Percentiles rank a stretch among this genome's conserved stretches.
Conservation (phyloP, 305 asterid species). For the Solanum aculeatissimum region DNA sequence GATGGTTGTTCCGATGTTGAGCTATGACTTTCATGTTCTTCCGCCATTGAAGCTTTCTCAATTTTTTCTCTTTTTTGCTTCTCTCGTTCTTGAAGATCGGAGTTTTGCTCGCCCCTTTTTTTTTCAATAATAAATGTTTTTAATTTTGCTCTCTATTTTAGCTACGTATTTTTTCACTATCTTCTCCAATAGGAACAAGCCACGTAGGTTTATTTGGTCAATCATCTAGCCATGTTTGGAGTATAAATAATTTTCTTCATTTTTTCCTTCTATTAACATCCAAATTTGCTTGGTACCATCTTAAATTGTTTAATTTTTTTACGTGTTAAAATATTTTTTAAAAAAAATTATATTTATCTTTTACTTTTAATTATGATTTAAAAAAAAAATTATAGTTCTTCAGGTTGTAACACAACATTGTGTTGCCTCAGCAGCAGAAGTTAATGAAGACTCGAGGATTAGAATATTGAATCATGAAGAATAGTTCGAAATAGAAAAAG, state of each 20-base stretch:
- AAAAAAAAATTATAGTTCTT: too few species aligned
- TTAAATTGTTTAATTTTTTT: too few species aligned
- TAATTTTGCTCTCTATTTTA: background rate
- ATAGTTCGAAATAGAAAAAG: background rate
- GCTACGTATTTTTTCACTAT: background rate
- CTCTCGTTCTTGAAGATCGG: background rate
- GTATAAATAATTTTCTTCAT: background rate
- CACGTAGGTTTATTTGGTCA: background rate
- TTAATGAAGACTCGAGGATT: background rate
- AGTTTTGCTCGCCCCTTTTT: background rate
- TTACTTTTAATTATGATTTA: background rate
- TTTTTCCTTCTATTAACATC: background rate
- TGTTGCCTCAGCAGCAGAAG: background rate
- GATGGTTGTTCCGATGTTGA: slow-evolving; percentile 15
- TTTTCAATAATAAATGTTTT: background rate
- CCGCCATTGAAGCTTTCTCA: slow-evolving; percentile 31
- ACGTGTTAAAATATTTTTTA: background rate
- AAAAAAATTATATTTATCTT: background rate
- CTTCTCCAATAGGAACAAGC: background rate
- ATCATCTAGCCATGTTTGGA: background rate
- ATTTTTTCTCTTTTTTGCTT: background rate
- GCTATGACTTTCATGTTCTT: slow-evolving; percentile 19
- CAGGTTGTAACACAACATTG: accelerated
- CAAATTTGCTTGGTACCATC: background rate
- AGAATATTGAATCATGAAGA: background rate